Conservation (phyloP, 345 rosid species). For the Citrus inodora region DNA sequence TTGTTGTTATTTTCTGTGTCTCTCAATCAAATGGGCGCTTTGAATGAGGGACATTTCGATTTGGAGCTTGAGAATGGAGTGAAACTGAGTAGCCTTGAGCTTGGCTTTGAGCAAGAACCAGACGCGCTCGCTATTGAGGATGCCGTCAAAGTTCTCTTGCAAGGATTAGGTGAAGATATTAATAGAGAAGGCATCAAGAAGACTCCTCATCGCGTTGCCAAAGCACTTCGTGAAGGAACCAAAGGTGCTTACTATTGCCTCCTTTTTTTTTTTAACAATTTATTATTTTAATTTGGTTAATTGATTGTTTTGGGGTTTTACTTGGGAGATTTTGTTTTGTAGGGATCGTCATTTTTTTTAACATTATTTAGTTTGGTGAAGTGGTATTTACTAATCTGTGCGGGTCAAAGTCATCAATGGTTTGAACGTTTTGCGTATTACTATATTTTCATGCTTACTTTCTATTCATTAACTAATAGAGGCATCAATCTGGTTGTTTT, state of each 20-base stretch:
- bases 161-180: conserved; percentile 78
- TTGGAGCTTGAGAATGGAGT: conserved; percentile 56
- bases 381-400: not conserved
- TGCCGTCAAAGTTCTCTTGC: conserved; percentile 77
- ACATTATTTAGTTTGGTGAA: not conserved
- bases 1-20: conserved; percentile 3
- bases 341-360: not conserved
- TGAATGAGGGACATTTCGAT: conserved; percentile 64
- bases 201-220: conserved; percentile 95
- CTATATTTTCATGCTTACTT: not conserved
- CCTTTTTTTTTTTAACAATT: not conserved
- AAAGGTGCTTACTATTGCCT: conserved; percentile 41
- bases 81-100: conserved; percentile 38
- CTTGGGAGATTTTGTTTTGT: not conserved
- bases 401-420: not conserved
- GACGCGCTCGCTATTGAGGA: conserved; percentile 69
- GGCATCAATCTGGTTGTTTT: not conserved
- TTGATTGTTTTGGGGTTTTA: not conserved
- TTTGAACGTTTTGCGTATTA: not conserved
- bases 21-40: conserved; percentile 60
- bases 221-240: conserved; percentile 82
- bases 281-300: too few species aligned
- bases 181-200: conserved; percentile 81
- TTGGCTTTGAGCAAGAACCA: conserved; percentile 50
- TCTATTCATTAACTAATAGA: not conserved